phyloP scores from a whole-genome alignment of 73 alveolate species.

The Symbiodinium pilosum region DNA sequence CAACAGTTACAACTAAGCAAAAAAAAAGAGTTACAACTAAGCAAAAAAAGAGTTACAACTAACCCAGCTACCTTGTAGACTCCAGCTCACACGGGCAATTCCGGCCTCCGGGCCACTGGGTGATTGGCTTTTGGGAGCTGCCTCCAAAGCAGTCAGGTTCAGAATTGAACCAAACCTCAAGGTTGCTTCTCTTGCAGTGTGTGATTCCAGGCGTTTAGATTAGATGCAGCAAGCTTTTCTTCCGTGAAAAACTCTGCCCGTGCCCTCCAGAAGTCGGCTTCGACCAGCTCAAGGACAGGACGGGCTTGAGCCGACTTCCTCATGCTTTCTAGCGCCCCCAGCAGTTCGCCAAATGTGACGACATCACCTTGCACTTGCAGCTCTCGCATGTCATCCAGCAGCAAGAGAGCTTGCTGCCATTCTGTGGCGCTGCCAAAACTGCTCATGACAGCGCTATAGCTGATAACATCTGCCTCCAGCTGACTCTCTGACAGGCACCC shows the following conservation, averaged over 20 bases:
- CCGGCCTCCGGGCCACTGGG: too few relatives aligned
- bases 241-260: not conserved
- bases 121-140: too few relatives aligned
- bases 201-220: not conserved
- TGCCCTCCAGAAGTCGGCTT: not conserved
- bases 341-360: slow-evolving; percentile 11
- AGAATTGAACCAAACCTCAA: not conserved
- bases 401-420: not conserved
- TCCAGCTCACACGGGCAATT: too few relatives aligned
- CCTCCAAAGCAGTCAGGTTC: too few relatives aligned
- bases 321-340: not conserved
- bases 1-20: too few relatives aligned
- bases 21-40: too few relatives aligned
- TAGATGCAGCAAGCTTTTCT: not conserved
- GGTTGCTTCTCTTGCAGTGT: not conserved
- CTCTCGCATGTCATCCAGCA: not conserved
- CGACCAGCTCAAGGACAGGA: not conserved
- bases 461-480: slow-evolving; percentile 21
- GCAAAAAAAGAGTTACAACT: too few relatives aligned
- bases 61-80: too few relatives aligned
- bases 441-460: not conserved
- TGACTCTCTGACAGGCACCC: not conserved
- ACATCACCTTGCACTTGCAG: not conserved
- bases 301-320: not conserved
- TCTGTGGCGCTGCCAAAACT: not conserved